These are phyloP conservation scores for Pestalotiopsis sp. DNA, from an alignment of 2,329 filamentous ascomycete genomes.

Conservation along the genomic window DNA sequence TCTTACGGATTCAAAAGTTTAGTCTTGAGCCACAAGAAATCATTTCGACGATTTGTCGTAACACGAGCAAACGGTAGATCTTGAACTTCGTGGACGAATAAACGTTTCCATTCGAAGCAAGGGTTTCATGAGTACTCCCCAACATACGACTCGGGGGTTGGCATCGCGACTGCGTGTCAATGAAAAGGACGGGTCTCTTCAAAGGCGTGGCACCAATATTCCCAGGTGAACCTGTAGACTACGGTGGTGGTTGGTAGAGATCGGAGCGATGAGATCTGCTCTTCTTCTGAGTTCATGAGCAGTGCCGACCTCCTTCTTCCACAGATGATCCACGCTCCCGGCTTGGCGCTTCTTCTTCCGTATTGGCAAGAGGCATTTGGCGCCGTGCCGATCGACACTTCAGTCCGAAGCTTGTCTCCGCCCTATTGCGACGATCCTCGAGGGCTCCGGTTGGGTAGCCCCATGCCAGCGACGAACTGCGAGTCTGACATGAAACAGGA, in stretches of 20 bases:
- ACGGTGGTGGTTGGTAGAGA: background rate
- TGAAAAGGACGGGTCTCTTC: background rate
- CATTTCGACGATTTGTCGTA: background rate
- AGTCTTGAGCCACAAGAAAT: background rate
- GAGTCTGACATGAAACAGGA: background rate
- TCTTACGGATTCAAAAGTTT: background rate
- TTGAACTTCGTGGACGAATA: background rate
- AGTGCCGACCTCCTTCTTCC: background rate
- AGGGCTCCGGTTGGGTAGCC: background rate
- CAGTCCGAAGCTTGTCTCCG: background rate
- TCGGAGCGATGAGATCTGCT: background rate
- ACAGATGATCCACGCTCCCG: slow-evolving; percentile 3
- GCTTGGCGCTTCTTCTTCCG: background rate
- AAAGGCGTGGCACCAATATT: background rate
- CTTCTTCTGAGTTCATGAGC: background rate
- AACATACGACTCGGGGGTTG: background rate
- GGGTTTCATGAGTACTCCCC: background rate
- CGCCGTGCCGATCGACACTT: background rate
- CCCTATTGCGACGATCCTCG: background rate
- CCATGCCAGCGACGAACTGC: background rate
- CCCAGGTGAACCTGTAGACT: background rate
- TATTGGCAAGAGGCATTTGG: background rate
- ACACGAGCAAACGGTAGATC: background rate
- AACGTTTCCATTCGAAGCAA: background rate
- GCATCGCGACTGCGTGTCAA: background rate